Percentiles rank a stretch among this genome's conserved stretches.
Evolutionary conservation across 805 yeast genomes (phyloP).

Genomic region (Grigorovia transvaalensis): DNA sequence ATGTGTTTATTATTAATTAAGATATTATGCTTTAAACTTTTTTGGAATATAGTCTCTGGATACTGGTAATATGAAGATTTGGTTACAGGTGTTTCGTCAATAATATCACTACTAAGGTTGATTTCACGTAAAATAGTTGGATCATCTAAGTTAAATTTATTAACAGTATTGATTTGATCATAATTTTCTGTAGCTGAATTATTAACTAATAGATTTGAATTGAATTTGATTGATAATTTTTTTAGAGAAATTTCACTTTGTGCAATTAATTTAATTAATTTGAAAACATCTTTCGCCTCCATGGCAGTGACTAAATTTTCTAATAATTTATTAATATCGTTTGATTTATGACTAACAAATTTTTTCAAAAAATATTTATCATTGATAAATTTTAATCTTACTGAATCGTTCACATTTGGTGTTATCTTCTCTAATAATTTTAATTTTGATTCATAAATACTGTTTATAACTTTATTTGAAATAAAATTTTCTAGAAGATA

Average conservation of each 20-base stretch:
- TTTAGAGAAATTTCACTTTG: slow-evolving; percentile 10
- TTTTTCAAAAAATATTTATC: slow-evolving; percentile 52
- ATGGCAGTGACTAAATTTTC: slow-evolving; percentile 42
- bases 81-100: neutral
- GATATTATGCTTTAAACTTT: slow-evolving; percentile 41
- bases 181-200: slow-evolving; percentile 5
- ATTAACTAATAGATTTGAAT: slow-evolving; percentile 2
- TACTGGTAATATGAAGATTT: neutral
- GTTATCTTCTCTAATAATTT: slow-evolving; percentile 21
- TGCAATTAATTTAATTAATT: slow-evolving; percentile 16
- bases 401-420: slow-evolving; percentile 32
- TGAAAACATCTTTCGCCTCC: slow-evolving; percentile 34
- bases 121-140: neutral
- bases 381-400: slow-evolving; percentile 48
- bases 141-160: neutral
- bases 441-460: slow-evolving; percentile 44
- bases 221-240: slow-evolving; percentile 9
- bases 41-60: slow-evolving; percentile 31
- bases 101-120: neutral
- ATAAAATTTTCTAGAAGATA: slow-evolving; percentile 45
- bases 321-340: slow-evolving; percentile 16
- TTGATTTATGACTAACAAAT: slow-evolving; percentile 27
- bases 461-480: slow-evolving; percentile 46
- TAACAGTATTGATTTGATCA: neutral
- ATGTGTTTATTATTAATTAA: slow-evolving; percentile 25